These are phyloP conservation scores for Orbilia blumenaviensis DNA, from an alignment of 2,329 filamentous ascomycete species.

Conservation along the genomic window DNA sequence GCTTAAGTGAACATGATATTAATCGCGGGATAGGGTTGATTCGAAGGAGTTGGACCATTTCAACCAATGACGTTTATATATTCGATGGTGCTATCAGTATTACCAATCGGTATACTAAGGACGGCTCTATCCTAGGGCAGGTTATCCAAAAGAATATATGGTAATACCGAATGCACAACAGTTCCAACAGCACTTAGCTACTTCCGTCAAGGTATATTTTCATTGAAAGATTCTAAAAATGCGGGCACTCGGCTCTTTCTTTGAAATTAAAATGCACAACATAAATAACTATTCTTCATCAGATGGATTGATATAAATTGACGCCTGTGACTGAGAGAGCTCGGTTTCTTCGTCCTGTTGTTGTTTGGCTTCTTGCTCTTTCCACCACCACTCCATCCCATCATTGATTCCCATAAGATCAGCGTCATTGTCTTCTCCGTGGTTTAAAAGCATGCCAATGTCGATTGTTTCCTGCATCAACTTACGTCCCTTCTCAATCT, in stretches of 20 bases:
- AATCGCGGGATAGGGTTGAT: too few species aligned
- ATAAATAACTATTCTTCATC: constrained; percentile 3
- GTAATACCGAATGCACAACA: background rate
- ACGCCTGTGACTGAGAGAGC: constrained; percentile 32
- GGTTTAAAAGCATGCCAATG: constrained; percentile 29
- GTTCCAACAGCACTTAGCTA: background rate
- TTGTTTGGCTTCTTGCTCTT: constrained; percentile 42
- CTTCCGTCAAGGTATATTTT: background rate
- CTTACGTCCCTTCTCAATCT: constrained; percentile 31
- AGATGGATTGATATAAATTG: constrained; percentile 24
- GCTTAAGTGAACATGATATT: too few species aligned
- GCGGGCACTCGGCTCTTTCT: too few species aligned
- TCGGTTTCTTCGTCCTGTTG: constrained; percentile 45
- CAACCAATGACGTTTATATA: background rate
- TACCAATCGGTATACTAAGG: background rate
- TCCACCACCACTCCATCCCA: constrained; percentile 54
- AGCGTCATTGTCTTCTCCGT: constrained; percentile 25
- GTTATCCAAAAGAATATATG: background rate
- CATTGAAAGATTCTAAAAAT: background rate
- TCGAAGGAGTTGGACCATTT: too few species aligned
- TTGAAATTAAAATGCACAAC: too few species aligned
- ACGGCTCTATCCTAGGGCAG: background rate
- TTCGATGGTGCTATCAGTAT: background rate
- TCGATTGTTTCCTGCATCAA: constrained; percentile 47
- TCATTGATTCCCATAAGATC: constrained; percentile 21